These are phyloP conservation scores for Aspergillus cristatus DNA, from an alignment of 495 filamentous ascomycete genomes.

Conservation along the genomic window DNA sequence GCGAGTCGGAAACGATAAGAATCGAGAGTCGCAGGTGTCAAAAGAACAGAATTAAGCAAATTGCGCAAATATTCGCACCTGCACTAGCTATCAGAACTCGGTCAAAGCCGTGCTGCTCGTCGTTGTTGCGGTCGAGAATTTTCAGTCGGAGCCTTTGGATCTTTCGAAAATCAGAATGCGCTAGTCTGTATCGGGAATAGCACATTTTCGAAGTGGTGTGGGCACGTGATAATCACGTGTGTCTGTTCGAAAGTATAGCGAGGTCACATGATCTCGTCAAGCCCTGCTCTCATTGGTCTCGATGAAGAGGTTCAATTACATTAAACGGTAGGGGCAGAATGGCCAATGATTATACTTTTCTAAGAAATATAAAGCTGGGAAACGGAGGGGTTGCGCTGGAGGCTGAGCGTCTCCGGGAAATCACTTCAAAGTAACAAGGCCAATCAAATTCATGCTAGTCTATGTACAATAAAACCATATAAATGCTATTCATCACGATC, in stretches of 20 bases:
- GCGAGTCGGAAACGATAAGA: slow-evolving; percentile 3
- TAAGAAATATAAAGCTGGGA: no score
- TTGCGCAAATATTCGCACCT: slow-evolving; percentile 17
- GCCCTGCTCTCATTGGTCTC: slow-evolving; percentile 14
- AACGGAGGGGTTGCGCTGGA: no score
- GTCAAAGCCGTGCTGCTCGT: slow-evolving; percentile 35
- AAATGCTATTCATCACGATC: background rate
- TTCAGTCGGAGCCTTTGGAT: slow-evolving; percentile 32
- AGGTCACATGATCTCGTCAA: slow-evolving; percentile 25
- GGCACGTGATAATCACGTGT: slow-evolving; percentile 20
- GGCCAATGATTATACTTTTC: no score
- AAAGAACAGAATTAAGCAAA: slow-evolving; percentile 11
- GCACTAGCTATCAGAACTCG: slow-evolving; percentile 19
- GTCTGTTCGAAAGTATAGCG: slow-evolving; percentile 8
- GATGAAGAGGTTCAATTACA: no score
- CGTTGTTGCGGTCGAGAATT: slow-evolving; percentile 38
- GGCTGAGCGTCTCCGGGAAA: no score
- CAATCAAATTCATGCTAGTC: slow-evolving; percentile 5
- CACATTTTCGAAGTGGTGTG: slow-evolving; percentile 5
- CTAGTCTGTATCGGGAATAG: slow-evolving; percentile 26
- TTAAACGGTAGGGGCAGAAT: no score
- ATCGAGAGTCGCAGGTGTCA: slow-evolving; percentile 7
- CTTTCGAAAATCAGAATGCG: slow-evolving; percentile 39
- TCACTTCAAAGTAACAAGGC: background rate
- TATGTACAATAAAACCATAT: slow-evolving; percentile 6